phyloP scores from a whole-genome alignment of 2,329 filamentous ascomycete species.

The Berkeleyomyces basicola region DNA sequence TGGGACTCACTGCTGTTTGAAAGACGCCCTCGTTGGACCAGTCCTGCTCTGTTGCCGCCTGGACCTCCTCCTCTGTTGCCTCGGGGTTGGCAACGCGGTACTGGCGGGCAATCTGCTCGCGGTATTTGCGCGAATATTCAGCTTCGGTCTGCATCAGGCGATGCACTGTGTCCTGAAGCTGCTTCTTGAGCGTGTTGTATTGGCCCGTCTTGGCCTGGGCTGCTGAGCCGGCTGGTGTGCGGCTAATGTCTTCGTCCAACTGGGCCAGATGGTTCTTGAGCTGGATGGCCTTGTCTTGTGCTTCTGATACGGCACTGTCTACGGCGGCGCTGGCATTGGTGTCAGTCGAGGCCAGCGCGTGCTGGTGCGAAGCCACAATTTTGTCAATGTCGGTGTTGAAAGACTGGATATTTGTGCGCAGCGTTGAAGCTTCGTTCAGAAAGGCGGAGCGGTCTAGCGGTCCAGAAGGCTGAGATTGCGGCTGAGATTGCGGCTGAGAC shows the following conservation, averaged over 20 bases:
- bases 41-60: slow-evolving; percentile 50
- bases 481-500: slow-evolving; percentile 18
- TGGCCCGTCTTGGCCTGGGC: slow-evolving; percentile 58
- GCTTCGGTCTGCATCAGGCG: slow-evolving; percentile 56
- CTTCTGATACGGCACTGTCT: slow-evolving; percentile 51
- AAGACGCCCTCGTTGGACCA: slow-evolving; percentile 70
- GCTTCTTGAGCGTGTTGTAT: slow-evolving; percentile 50
- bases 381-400: slow-evolving; percentile 50
- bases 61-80: slow-evolving; percentile 56
- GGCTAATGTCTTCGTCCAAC: slow-evolving; percentile 47
- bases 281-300: slow-evolving; percentile 53
- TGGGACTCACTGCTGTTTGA: slow-evolving; percentile 55
- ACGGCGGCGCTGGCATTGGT: slow-evolving; percentile 34
- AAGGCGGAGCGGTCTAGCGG: slow-evolving; percentile 48
- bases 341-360: slow-evolving; percentile 51
- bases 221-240: slow-evolving; percentile 21
- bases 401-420: slow-evolving; percentile 50
- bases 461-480: slow-evolving; percentile 17
- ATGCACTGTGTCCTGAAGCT: slow-evolving; percentile 55
- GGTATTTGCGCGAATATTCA: slow-evolving; percentile 52
- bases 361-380: slow-evolving; percentile 55
- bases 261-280: slow-evolving; percentile 68
- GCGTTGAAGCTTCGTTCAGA: slow-evolving; percentile 46
- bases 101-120: slow-evolving; percentile 64
- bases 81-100: slow-evolving; percentile 70